Conservation (phyloP, 2,329 filamentous ascomycete genomes). For the Cercospora canescens region DNA sequence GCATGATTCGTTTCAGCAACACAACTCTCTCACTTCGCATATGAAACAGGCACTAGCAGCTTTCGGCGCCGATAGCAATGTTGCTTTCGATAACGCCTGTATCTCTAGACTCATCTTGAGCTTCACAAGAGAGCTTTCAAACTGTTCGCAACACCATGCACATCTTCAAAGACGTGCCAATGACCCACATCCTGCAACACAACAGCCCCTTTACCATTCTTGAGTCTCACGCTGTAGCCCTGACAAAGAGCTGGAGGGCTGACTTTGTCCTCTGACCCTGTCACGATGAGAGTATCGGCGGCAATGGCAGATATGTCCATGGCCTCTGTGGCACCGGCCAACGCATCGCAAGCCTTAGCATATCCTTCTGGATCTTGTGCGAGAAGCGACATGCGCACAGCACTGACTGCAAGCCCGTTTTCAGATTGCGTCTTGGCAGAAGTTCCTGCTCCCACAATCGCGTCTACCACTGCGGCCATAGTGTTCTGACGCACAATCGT, state of each 20-base stretch:
- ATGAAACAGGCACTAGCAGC: too few species aligned
- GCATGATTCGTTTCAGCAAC: too few species aligned
- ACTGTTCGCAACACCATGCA: constrained; percentile 37
- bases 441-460: constrained; percentile 39
- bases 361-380: constrained; percentile 55
- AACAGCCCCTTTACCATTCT: constrained; percentile 28
- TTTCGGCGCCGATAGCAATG: too few species aligned
- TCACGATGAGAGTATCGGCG: constrained; percentile 41
- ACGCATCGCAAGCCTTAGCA: constrained; percentile 54
- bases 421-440: constrained; percentile 40
- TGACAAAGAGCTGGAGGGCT: constrained; percentile 40
- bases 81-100: too few species aligned
- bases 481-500: constrained; percentile 45
- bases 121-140: constrained; percentile 19
- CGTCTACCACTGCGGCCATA: constrained; percentile 47
- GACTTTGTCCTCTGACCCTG: constrained; percentile 50
- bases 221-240: constrained; percentile 35
- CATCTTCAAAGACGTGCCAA: constrained; percentile 55
- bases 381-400: constrained; percentile 47
- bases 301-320: constrained; percentile 39
- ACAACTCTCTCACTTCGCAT: too few species aligned
- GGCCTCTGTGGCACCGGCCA: constrained; percentile 42
- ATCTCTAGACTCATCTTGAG: too few species aligned
- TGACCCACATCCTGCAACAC: constrained; percentile 49
- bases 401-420: constrained; percentile 45